Evolutionary conservation across 306 rosid species (phyloP), one percentile per base, ranked within the genome.

Genomic region (Sindora glabra): DNA sequence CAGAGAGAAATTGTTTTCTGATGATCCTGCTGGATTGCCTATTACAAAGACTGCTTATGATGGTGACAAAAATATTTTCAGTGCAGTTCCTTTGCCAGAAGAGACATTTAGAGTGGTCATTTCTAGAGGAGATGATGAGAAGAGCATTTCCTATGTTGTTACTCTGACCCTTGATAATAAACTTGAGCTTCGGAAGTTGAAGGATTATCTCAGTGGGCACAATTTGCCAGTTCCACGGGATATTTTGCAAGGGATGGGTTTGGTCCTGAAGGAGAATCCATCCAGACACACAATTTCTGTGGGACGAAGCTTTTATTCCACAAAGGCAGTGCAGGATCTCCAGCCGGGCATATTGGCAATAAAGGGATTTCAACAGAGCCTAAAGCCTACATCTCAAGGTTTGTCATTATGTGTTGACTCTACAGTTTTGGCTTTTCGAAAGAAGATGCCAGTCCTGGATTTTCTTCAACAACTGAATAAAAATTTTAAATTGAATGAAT

Each of bases 181-280:
- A 63, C 84, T 82, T 41, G 53, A 65, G 64, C 69, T 76, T 50
- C 10, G 62, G 58, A 82, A 72, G 80, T 42, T 89, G 73, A 68
- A 50, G 69, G 83, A 89, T 26, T 89, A 82, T 65, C 62, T 89
- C 14, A 63, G 69, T 17, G 82, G 77, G 25, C 51, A 42, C 8
- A 48, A 60, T n/a, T 34, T 50, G 25, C 39, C 81, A 8, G 44
- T 67, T 34, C 96, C 96, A 17, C 79, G 94, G 56, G 90, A 89
- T 24, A 76, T 89, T 63, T 71, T 89, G 46, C 96, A 82, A 69
- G 86, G 87, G 18, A 48, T 89, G 96, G 90, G 85, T 67, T 56
- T 85, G 57, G 94, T 82, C 45, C 56, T 89, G 67, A 89, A 82
- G 74, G 86, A 89, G 70, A 89, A 82, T 65, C 90, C 94, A 4